Conservation (phyloP, 1,139 yeast genomes). For the Pichiaceae sp. region DNA sequence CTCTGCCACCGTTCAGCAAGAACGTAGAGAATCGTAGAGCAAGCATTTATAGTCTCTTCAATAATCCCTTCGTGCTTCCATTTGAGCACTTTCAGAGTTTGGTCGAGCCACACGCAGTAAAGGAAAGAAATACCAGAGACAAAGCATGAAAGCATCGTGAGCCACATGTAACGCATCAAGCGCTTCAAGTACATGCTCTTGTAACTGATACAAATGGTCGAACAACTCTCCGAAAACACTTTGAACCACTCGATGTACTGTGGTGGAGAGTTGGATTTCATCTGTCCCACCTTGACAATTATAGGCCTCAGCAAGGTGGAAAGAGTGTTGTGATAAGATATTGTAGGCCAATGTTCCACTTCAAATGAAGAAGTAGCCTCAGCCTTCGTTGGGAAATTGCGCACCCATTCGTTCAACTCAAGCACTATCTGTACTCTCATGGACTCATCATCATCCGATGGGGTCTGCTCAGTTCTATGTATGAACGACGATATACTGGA, state of each 20-base stretch:
- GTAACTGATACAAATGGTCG: constrained; percentile 22
- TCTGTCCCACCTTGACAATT: constrained; percentile 19
- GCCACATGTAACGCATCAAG: constrained; percentile 22
- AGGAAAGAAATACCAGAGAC: constrained; percentile 25
- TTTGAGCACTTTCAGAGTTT: constrained; percentile 15
- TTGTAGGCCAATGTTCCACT: constrained; percentile 23
- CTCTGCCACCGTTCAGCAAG: constrained; percentile 24
- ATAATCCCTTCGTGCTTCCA: constrained; percentile 18
- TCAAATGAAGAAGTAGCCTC: constrained; percentile 21
- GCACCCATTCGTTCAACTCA: constrained; percentile 26
- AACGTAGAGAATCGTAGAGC: constrained; percentile 22
- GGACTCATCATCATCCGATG: constrained; percentile 15
- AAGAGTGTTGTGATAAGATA: constrained; percentile 26
- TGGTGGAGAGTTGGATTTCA: constrained; percentile 9
- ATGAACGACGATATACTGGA: constrained; percentile 25
- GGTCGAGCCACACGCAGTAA: constrained; percentile 24
- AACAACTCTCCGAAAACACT: constrained; percentile 23
- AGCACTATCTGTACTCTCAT: constrained; percentile 21
- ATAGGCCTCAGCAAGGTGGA: constrained; percentile 23
- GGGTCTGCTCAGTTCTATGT: constrained; percentile 20
- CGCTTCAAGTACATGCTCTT: constrained; percentile 19
- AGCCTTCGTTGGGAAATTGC: constrained; percentile 20
- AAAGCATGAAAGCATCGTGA: constrained; percentile 24
- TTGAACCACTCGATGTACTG: constrained; percentile 24
- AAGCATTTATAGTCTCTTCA: constrained; percentile 23